A percentile compares a stretch with the other conserved stretches of the same genome.
Evolutionary conservation across 2,329 filamentous ascomycete genomes (phyloP).

Genomic region (Trichoderma sp.): DNA sequence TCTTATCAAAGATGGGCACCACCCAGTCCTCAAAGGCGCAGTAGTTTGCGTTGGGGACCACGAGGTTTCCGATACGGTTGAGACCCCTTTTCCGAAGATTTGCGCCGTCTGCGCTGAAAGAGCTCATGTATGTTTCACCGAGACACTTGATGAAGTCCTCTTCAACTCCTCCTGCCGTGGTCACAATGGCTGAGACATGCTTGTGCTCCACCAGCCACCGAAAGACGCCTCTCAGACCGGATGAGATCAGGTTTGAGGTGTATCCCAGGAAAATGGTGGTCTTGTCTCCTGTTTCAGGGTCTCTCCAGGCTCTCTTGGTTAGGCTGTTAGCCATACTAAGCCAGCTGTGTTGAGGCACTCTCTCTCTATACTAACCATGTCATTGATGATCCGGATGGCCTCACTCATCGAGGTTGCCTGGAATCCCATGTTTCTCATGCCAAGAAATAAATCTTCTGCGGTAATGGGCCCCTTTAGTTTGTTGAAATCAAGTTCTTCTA

Average conservation of each 20-base stretch:
- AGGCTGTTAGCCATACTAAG: not conserved
- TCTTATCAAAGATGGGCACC: constrained; percentile 88
- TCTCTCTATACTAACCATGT: constrained; percentile 69
- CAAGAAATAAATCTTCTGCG: constrained; percentile 78
- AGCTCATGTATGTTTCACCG: constrained; percentile 87
- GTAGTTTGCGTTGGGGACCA: constrained; percentile 95
- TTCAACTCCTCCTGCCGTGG: constrained; percentile 92
- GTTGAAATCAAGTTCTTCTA: constrained; percentile 93
- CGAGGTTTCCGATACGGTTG: constrained; percentile 93
- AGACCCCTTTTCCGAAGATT: constrained; percentile 81
- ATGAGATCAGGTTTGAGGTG: constrained; percentile 97
- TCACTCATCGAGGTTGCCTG: constrained; percentile 74
- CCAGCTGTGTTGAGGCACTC: not conserved
- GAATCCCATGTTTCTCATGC: constrained; percentile 85
- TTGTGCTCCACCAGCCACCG: constrained; percentile 92
- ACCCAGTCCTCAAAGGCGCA: constrained; percentile 98
- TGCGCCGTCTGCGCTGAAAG: constrained; percentile 77
- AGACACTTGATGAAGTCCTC: constrained; percentile 99
- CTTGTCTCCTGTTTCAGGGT: constrained; percentile 75
- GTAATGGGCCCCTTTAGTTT: constrained; percentile 77
- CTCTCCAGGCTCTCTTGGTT: constrained; percentile 71
- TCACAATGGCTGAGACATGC: constrained; percentile 91
- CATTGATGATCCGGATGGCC: constrained; percentile 88
- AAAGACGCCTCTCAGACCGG: constrained; percentile 86
- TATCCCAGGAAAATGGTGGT: constrained; percentile 98